Evolutionary conservation across 495 filamentous ascomycete species (phyloP), one percentile per base, ranked within the genome.

Genomic region (Sordaria brevicollis): DNA sequence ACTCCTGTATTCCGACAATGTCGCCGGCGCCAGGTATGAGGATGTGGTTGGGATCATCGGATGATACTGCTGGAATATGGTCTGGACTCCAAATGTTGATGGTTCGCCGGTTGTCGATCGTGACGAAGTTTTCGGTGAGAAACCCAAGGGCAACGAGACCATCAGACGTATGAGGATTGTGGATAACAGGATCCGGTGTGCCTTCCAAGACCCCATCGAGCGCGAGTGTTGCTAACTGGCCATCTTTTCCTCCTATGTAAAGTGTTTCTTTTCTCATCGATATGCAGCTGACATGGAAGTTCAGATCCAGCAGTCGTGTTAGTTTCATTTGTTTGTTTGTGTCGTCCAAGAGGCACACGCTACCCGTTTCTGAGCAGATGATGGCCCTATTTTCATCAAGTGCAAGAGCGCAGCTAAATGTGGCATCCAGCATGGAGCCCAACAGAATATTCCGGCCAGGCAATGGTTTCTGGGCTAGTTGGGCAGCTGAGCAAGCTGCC

Each of bases 261-360:
- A 79, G 74, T 21, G 76, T 68, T 6, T 79, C 74, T 57, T 78
- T 78, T n/a, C 80, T 78, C 37, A 79, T 75, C 2, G 89, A 83
- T 57, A 92, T 79, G 69, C 90, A 90, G 33, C 79, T 86, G 37
- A 92, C 84, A 29, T 77, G 74, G 76, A 92, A 92, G 35, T 86
- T 89, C 49, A 86, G 84, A 62, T 86, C 84, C 31, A 86, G 83
- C 33, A 92, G 79, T 72, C 86, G 87, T 39, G 83, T 80, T 68
- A 99, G 81, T 71, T 88, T 91, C 75, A 89, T 89, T 71, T 87
- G 84, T 65, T 89, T 89, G 65, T 89, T 89, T 19, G 80, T 85
- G 74, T 95, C 93, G 75, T 97, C 92, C 15, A 98, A 83, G 21
- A 94, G 77, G 77, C 92, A 96, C 66, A 96, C 83, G 76, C 90